Percentiles rank a stretch among this genome's conserved stretches.
phyloP scores from a whole-genome alignment of 73 alveolate species.

The Loxodes magnus region DNA sequence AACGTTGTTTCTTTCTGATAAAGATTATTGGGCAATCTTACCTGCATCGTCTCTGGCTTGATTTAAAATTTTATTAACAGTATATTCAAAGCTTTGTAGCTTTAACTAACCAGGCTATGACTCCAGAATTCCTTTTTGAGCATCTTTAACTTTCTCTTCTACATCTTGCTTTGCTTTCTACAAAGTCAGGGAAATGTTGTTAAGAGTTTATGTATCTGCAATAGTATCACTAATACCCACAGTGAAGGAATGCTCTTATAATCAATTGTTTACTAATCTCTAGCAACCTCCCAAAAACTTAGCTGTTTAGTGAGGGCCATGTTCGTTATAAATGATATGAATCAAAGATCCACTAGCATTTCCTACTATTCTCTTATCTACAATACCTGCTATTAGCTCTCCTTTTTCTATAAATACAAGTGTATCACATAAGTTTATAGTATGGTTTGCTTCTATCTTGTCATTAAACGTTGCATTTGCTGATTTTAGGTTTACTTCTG shows the following conservation, averaged over 20 bases:
- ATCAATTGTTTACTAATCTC: constrained; percentile 86
- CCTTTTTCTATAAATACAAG: constrained; percentile 83
- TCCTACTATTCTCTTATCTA: constrained; percentile 88
- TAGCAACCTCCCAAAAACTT: constrained; percentile 80
- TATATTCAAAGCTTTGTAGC: constrained; percentile 92
- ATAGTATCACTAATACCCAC: constrained; percentile 88
- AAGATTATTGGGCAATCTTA: constrained; percentile 54
- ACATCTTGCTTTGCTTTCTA: constrained; percentile 46
- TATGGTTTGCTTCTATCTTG: no score
- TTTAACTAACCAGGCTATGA: constrained; percentile 82
- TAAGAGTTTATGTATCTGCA: constrained; percentile 58
- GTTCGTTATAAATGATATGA: constrained; percentile 82
- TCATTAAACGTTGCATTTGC: no score
- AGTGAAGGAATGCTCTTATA: constrained; percentile 72
- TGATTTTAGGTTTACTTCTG: constrained; percentile 71
- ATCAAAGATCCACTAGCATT: constrained; percentile 78
- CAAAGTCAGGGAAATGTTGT: constrained; percentile 46
- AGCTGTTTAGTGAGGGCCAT: constrained; percentile 65
- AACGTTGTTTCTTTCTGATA: constrained; percentile 79
- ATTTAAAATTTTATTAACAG: constrained; percentile 78
- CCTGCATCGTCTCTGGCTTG: constrained; percentile 96
- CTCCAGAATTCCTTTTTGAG: constrained; percentile 8
- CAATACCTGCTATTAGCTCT: constrained; percentile 85
- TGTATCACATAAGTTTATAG: no score
- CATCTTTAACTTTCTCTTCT: not conserved